These are phyloP conservation scores for Xylaria sp. DNA, from an alignment of 2,329 filamentous ascomycete species.

Conservation along the genomic window DNA sequence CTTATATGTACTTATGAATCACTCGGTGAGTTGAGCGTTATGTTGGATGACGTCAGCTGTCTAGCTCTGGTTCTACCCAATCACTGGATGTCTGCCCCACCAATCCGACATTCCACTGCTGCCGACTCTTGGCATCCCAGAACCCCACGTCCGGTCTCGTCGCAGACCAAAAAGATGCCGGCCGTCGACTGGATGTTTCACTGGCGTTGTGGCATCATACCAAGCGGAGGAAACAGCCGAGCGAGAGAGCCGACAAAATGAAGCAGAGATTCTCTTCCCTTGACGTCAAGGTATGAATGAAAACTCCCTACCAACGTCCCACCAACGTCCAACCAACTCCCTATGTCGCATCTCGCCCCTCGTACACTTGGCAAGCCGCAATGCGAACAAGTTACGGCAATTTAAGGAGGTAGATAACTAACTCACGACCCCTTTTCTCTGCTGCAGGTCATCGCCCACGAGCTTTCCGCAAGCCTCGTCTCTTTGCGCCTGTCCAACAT, in stretches of 20 bases:
- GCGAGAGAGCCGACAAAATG: constrained; percentile 50
- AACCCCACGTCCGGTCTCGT: constrained; percentile 27
- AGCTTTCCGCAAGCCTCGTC: constrained; percentile 81
- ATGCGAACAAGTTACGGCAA: background rate
- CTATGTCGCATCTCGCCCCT: too few relatives aligned
- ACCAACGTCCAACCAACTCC: too few relatives aligned
- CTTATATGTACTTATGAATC: constrained; percentile 17
- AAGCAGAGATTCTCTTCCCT: constrained; percentile 69
- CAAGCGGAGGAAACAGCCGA: background rate
- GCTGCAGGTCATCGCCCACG: constrained; percentile 86
- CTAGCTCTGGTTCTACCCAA: constrained; percentile 12
- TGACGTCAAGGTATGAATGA: constrained; percentile 61
- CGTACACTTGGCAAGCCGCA: too few relatives aligned
- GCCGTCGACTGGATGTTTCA: background rate
- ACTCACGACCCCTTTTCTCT: background rate
- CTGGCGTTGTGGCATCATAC: background rate
- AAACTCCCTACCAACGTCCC: too few relatives aligned
- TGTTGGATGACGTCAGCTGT: constrained; percentile 7
- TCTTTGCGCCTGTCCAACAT: constrained; percentile 88
- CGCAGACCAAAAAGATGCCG: constrained; percentile 6
- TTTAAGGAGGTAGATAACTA: background rate
- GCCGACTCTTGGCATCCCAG: constrained; percentile 15
- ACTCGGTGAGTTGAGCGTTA: background rate
- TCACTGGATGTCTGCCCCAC: constrained; percentile 7
- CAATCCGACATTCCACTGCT: constrained; percentile 25